These are phyloP conservation scores for Zalaria obscura DNA, from an alignment of 2,329 filamentous ascomycete genomes.

Conservation along the genomic window DNA sequence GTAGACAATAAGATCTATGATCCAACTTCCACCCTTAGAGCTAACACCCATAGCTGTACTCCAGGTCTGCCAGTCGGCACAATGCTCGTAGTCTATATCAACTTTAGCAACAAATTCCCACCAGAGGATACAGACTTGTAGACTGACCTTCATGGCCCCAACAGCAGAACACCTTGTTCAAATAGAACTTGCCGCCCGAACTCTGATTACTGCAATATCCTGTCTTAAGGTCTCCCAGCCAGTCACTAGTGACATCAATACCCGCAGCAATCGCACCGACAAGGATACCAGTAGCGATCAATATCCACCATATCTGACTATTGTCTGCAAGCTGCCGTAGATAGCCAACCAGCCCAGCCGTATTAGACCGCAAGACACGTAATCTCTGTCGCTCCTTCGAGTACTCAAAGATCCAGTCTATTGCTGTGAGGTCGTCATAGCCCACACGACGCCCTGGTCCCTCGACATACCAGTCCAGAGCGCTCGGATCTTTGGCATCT, in stretches of 20 bases:
- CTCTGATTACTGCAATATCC: slow-evolving; percentile 68
- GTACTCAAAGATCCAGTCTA: slow-evolving; percentile 99
- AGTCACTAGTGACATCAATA: slow-evolving; percentile 84
- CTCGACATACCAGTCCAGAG: slow-evolving; percentile 74
- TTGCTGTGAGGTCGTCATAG: slow-evolving; percentile 92
- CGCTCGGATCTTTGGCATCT: slow-evolving; percentile 29
- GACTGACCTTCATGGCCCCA: slow-evolving; percentile 61
- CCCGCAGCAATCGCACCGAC: slow-evolving; percentile 74
- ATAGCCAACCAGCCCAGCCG: slow-evolving; percentile 56
- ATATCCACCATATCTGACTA: slow-evolving; percentile 81
- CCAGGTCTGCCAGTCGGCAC: slow-evolving; percentile 80
- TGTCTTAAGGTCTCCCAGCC: slow-evolving; percentile 83
- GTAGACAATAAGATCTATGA: slow-evolving; percentile 80
- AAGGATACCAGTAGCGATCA: slow-evolving; percentile 72
- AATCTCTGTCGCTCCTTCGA: slow-evolving; percentile 86
- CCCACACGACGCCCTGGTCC: slow-evolving; percentile 79
- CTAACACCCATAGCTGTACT: slow-evolving; percentile 54
- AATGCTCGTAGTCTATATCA: slow-evolving; percentile 52
- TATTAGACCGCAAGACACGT: slow-evolving; percentile 55
- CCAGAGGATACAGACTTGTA: too few relatives aligned
- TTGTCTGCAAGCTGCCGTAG: slow-evolving; percentile 62
- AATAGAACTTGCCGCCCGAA: slow-evolving; percentile 76
- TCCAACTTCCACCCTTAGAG: slow-evolving; percentile 57
- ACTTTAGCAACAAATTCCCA: too few relatives aligned
- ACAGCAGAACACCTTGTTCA: slow-evolving; percentile 87